A percentile compares a stretch with the other conserved stretches of the same genome.
These are phyloP conservation scores for Fraxinus platypoda DNA, from an alignment of 305 asterid species.

Conservation along the genomic window DNA sequence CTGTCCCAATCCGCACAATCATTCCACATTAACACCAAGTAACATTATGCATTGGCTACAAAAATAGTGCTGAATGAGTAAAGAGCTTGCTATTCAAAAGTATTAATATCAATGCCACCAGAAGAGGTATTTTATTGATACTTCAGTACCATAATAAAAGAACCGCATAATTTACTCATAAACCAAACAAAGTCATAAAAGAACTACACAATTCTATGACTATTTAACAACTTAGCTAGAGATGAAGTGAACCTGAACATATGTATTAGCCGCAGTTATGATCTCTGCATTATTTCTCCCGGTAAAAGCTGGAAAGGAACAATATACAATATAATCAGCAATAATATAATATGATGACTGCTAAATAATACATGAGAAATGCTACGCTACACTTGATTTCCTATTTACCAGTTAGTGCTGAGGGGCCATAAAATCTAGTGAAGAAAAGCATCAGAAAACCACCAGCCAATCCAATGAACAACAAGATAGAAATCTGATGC, in stretches of 20 bases:
- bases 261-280: conserved; percentile 75
- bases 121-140: not conserved
- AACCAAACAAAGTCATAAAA: not conserved
- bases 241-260: conserved; percentile 67
- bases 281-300: conserved; percentile 79
- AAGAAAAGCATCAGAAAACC: conserved; percentile 77
- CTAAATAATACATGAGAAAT: not conserved
- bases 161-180: not conserved
- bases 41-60: not conserved
- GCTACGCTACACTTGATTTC: not conserved
- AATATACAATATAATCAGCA: conserved; percentile 24
- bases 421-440: conserved; percentile 65
- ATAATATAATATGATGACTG: not conserved
- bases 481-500: conserved; percentile 85
- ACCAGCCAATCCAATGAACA: conserved; percentile 74
- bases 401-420: conserved; percentile 71
- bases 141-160: not conserved
- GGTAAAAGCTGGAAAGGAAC: conserved; percentile 61
- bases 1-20: conserved; percentile 9
- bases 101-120: not conserved
- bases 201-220: not conserved
- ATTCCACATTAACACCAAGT: not conserved
- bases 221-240: not conserved
- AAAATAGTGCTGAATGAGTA: not conserved
- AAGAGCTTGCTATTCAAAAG: not conserved